phyloP scores from a whole-genome alignment of 805 yeast species.

The Debaryomyces hansenii region DNA sequence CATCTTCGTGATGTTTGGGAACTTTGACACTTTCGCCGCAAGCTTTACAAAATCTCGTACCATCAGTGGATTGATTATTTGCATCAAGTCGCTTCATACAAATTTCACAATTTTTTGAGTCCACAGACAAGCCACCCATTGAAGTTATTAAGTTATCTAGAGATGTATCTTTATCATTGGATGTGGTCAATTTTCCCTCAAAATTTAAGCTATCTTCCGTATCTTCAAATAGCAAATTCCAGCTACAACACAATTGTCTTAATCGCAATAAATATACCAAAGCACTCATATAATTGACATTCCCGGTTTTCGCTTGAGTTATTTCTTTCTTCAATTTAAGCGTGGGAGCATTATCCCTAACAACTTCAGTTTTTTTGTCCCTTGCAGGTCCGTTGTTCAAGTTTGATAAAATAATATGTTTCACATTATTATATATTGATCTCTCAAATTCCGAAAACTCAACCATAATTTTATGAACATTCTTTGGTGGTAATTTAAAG shows the following conservation, averaged over 20 bases:
- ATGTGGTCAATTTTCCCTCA: neutral
- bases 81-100: constrained; percentile 8
- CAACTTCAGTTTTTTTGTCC: neutral
- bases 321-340: neutral
- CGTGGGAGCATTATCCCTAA: neutral
- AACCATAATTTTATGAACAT: constrained; percentile 14
- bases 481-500: constrained; percentile 18
- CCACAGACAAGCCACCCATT: constrained; percentile 13
- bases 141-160: constrained; percentile 16
- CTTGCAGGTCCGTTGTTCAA: neutral
- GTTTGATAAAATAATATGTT: neutral
- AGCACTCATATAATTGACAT: constrained; percentile 17
- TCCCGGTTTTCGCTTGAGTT: neutral
- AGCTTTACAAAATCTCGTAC: neutral
- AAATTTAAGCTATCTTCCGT: neutral
- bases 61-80: neutral
- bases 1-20: neutral
- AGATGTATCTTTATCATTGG: constrained; percentile 6
- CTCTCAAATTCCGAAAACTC: constrained; percentile 23
- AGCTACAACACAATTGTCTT: constrained; percentile 38
- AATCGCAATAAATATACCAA: constrained; percentile 31
- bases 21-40: neutral
- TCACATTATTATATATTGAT: constrained; percentile 18
- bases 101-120: constrained; percentile 19
- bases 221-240: constrained; percentile 13